A percentile compares a stretch with the other conserved stretches of the same genome.
Evolutionary conservation across 176 grass and related monocot genomes (phyloP).

Genomic region (Phoenix roebelenii): DNA sequence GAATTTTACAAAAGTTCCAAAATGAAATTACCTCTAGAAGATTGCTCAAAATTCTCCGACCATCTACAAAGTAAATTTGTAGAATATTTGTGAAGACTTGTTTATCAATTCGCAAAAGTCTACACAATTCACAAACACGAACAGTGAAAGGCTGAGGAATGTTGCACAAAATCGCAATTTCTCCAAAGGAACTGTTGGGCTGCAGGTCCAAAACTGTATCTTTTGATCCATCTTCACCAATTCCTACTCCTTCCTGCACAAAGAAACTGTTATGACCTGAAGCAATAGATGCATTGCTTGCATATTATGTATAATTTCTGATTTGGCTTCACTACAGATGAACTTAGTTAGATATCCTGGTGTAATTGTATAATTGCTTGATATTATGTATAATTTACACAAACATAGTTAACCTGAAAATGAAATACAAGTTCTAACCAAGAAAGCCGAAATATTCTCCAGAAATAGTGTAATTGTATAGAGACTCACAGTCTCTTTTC

Average conservation of each 20-base stretch:
- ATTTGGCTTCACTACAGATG: too few relatives aligned
- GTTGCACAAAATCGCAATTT: conserved; percentile 79
- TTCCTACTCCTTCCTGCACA: conserved; percentile 57
- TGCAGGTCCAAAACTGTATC: conserved; percentile 55
- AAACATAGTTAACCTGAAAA: too few relatives aligned
- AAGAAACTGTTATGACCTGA: neutral
- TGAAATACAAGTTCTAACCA: too few relatives aligned
- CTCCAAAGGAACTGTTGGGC: conserved; percentile 60
- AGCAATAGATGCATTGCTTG: neutral
- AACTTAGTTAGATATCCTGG: too few relatives aligned
- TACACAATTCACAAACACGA: conserved; percentile 64
- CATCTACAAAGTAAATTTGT: conserved; percentile 88
- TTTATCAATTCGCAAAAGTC: conserved; percentile 75
- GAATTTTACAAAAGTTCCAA: too few relatives aligned
- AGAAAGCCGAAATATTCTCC: too few relatives aligned
- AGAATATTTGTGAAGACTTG: conserved; percentile 78
- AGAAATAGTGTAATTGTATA: too few relatives aligned
- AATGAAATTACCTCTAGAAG: conserved; percentile 50
- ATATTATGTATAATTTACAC: too few relatives aligned
- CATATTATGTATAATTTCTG: neutral
- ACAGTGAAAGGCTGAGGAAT: conserved; percentile 87
- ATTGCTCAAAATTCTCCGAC: conserved; percentile 68
- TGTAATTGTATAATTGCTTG: too few relatives aligned
- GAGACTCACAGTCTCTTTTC: too few relatives aligned
- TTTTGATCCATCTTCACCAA: conserved; percentile 70